Conservation (phyloP, 2,329 filamentous ascomycete genomes). For the Aspergillus thermomutatus region DNA sequence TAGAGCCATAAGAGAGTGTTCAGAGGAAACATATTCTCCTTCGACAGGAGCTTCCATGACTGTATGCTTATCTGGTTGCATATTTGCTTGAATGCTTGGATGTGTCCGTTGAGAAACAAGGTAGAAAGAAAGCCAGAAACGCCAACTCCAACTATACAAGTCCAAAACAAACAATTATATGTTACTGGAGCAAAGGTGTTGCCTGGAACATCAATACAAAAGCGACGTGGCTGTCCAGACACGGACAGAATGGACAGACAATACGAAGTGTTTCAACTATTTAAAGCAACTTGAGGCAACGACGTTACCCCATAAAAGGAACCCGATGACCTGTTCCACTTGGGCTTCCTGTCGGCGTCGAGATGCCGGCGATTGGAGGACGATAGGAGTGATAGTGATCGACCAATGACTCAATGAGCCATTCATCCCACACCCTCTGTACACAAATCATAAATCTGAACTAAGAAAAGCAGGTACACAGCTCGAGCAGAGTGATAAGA, state of each 20-base stretch:
- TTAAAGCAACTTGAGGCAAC: not conserved
- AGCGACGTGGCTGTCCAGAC: not conserved
- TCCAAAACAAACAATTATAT: not conserved
- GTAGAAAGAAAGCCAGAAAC: not conserved
- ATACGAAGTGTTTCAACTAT: not conserved
- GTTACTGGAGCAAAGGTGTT: not conserved
- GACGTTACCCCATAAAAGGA: not conserved
- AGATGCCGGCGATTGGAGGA: not conserved
- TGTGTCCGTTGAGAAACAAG: not conserved
- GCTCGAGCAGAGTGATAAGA: not conserved
- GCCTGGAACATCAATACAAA: not conserved
- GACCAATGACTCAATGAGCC: not conserved
- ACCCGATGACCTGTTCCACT: not conserved
- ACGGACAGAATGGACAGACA: not conserved
- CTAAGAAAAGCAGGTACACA: not conserved
- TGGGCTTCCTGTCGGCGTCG: not conserved
- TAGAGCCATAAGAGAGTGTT: constrained; percentile 46
- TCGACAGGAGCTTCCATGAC: not conserved
- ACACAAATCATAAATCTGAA: not conserved
- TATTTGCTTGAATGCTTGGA: not conserved
- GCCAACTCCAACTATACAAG: not conserved
- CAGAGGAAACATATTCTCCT: not conserved
- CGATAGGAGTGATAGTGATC: not conserved
- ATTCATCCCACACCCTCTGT: not conserved
- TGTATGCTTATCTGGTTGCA: not conserved